Base-by-base conservation (phyloP, 345 rosid species). In the Eucalyptus brandiana region DNA sequence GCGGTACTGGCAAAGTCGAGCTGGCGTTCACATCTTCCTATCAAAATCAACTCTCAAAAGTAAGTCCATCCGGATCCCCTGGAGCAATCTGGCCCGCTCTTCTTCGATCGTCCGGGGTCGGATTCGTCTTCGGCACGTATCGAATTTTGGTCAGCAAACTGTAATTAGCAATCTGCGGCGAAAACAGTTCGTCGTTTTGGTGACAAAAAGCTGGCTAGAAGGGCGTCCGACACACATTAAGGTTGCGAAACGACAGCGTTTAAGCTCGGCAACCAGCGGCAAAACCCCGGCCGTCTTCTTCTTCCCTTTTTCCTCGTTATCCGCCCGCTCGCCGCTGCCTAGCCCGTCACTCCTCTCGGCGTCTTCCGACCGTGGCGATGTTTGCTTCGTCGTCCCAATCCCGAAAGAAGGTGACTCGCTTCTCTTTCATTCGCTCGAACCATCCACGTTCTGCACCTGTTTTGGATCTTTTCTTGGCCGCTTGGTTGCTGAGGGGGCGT, bases 301-400 rank as follows among this genome's bases (percentile, higher is more conserved):
- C 88, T n/a, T 12, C 5, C 40, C 23, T 17, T 19, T n/a, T 53
- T 19, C 12, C 58, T 8, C 53, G 10, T 49, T 47, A 32, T 69
- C 50, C 3, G 54, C 28, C 24, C 19, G 26, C 51, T 34, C 28
- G 60, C 72, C 49, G 0, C 30, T 42, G 89, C 42, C 51, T 16
- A 5, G 7, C 40, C 24, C 2, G 81, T 53, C 58, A 8, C 49
- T 2, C 2, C 69, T 60, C 69, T 32, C 9, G 28, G 50, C 16
- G n/a, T 26, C 44, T 32, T 44, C 53, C 14, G 62, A 32, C 40
- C 18, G 48, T 26, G 56, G 87, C 34, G 85, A 93, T 93, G 94
- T 92, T 92, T 92, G 90, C 88, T 17, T 89, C 94, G 19, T 86
- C 87, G 65, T 90, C 94, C 32, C 91, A 88, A 47, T 53, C 91